Base-by-base conservation (phyloP, 345 rosid genomes). In the Angophora floribunda region DNA sequence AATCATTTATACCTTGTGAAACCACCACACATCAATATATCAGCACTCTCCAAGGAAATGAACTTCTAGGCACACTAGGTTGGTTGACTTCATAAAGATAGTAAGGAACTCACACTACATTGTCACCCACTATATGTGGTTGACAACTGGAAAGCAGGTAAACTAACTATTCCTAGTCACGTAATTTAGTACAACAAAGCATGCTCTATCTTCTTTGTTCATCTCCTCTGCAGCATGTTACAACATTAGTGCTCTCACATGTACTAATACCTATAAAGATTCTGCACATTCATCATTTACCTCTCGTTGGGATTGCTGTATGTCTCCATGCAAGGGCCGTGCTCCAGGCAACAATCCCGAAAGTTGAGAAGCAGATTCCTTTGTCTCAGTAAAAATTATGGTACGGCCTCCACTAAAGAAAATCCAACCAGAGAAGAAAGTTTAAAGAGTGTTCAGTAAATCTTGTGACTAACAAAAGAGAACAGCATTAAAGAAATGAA, bases 301-400 rank as follows among this genome's bases (percentile, higher is more conserved):
- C 99, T 98, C 99, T 47, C 99, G 97, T 61, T 95, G 96, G 70
- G 97, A 89, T 87, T 98, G 99, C 53, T 96, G 98, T 45, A 98
- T 98, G 87, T 98, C 99, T 59, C 99, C 99, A 75, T 98, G 99
- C 86, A 98, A 89, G 91, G 99, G 92, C 51, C 96, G 93, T n/a
- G 99, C 94, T 53, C 98, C 99, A 51, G 95, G 94, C 91, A 98
- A 93, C 89, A 95, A 51, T 13, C 96, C 99, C 88, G 99, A 91
- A 91, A 98, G 99, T 89, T 95, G 96, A 93, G 97, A 95, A 86
- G 99, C 99, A 92, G 95, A 91, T 87, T 96, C 98, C 92, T 95
- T 95, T 78, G 94, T 97, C 91, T 98, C 99, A 0, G 99, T 94
- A 89, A 98, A 98, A 87, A 98, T 94, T 90, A 98, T 98, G 51